phyloP scores from a whole-genome alignment of 441 rosid genomes.

The Erodium trifolium region DNA sequence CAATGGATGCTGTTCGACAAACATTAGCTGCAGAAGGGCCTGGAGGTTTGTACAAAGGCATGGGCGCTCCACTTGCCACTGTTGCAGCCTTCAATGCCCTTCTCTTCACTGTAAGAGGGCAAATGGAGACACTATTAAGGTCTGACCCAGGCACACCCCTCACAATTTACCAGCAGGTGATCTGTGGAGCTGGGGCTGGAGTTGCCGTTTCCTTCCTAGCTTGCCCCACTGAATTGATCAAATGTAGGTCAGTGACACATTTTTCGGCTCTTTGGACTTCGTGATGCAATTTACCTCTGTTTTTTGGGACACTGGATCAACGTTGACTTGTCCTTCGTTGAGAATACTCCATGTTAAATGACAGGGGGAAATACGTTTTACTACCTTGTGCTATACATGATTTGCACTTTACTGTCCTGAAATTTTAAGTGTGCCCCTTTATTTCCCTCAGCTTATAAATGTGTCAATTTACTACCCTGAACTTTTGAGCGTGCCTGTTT shows the following conservation, averaged over 20 bases:
- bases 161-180: slow-evolving; percentile 62
- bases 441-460: no score
- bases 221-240: slow-evolving; percentile 93
- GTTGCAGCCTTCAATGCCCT: slow-evolving; percentile 95
- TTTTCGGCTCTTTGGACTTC: no score
- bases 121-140: slow-evolving; percentile 76
- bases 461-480: no score
- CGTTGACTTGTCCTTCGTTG: no score
- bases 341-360: no score
- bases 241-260: slow-evolving; percentile 60
- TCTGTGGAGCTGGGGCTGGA: slow-evolving; percentile 88
- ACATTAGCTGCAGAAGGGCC: slow-evolving; percentile 84
- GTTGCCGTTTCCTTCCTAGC: slow-evolving; percentile 89
- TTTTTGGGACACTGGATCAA: no score
- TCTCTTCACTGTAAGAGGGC: slow-evolving; percentile 85
- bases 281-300: no score
- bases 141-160: slow-evolving; percentile 72
- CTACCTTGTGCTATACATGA: no score
- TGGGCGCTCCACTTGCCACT: slow-evolving; percentile 96
- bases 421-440: no score
- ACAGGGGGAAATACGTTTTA: no score
- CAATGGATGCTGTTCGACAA: slow-evolving; percentile 78
- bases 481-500: no score
- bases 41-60: slow-evolving; percentile 84
- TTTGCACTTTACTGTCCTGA: no score